Evolutionary conservation across 2,329 filamentous ascomycete species (phyloP), one percentile per base, ranked within the genome.

Genomic region (Diaporthe nobilis): DNA sequence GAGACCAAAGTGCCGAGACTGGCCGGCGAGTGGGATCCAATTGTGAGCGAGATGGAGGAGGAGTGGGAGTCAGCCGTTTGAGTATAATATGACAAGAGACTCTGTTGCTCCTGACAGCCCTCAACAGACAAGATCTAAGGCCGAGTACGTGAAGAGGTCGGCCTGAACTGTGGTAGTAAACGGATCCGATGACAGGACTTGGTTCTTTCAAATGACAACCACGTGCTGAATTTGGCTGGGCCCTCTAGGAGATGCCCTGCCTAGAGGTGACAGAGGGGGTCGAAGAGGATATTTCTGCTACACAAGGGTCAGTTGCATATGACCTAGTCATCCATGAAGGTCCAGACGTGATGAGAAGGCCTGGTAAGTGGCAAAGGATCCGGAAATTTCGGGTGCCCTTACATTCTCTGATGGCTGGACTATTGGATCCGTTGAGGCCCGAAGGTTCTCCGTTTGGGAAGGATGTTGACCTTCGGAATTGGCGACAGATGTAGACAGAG

Each of bases 221-320:
- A 28, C 22, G 37, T 20, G 49, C 34, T 42, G 49, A 55, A 17
- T 25, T 13, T 28, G 49, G 49, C 12, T 37, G 65, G 34, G 34
- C 15, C n/a, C 15, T 12, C 17, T 63, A 10, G 25, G 39, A 44
- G 42, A 53, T 15, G 49, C 28, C 58, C 28, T 53, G n/a, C 28
- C 47, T 55, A 25, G 31, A 55, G n/a, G 4, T 63, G 58, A 65
- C 25, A 37, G 58, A 65, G 37, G 65, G 49, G 49, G 34, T 25
- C 22, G 47, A 47, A 65, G 49, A 55, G 22, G n/a, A 68, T 70
- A 28, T 42, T 22, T 37, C 25, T 44, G 47, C 71, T 73, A 57
- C 37, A 34, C 34, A 25, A 55, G 49, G 49, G 71, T 73, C 58
- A 73, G 71, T 55, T 47, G 71, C 60, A 51, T 57, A 25, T 47